These are phyloP conservation scores for Naganishia friedmannii DNA, from an alignment of 768 basidiomycete species.

Conservation along the genomic window DNA sequence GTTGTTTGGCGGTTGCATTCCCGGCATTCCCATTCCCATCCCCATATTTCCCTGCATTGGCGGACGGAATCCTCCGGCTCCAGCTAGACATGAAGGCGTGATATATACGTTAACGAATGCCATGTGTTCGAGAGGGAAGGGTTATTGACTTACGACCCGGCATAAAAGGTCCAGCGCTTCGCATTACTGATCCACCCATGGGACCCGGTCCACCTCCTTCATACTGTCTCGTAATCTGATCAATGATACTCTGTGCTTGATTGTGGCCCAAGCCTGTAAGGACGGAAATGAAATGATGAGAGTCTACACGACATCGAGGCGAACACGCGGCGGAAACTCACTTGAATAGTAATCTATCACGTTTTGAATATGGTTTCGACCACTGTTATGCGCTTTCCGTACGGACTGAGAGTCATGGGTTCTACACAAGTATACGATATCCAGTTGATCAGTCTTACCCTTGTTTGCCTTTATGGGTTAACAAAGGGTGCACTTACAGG, in stretches of 20 bases:
- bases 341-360: constrained; percentile 97
- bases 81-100: not conserved
- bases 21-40: constrained; percentile 10
- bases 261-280: constrained; percentile 65
- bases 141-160: constrained; percentile 1
- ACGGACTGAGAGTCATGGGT: constrained; percentile 54
- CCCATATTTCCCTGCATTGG: constrained; percentile 21
- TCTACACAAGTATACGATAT: not conserved
- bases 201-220: constrained; percentile 55
- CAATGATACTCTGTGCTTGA: constrained; percentile 96
- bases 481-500: constrained; percentile 32
- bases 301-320: not conserved
- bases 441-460: not conserved
- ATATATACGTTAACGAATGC: not conserved
- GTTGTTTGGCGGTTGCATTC: not conserved
- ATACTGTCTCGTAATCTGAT: constrained; percentile 92
- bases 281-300: constrained; percentile 11
- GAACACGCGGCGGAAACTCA: constrained; percentile 52
- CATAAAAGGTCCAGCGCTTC: constrained; percentile 19
- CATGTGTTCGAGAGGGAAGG: not conserved
- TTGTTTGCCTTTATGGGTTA: not conserved
- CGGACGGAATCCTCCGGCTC: constrained; percentile 19
- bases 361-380: constrained; percentile 92
- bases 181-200: constrained; percentile 16
- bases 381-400: constrained; percentile 96